phyloP scores from a whole-genome alignment of 768 basidiomycete species.

The Amanita molliuscula region DNA sequence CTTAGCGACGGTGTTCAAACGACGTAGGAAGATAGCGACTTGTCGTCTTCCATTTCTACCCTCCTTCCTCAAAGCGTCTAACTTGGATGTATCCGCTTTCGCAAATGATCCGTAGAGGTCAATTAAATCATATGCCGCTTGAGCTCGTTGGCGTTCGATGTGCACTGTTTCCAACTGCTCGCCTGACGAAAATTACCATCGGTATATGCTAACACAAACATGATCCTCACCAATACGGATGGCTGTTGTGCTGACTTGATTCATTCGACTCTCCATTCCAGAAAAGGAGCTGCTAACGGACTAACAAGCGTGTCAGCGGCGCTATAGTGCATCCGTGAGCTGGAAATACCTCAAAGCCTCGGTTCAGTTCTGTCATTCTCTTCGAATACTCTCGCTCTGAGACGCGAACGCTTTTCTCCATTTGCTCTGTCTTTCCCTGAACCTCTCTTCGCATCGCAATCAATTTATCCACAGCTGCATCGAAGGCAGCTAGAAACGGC shows the following conservation, averaged over 20 bases:
- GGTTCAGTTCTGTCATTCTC: slow-evolving; percentile 87
- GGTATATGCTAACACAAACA: not conserved
- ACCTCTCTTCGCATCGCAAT: slow-evolving; percentile 85
- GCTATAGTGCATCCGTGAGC: not conserved
- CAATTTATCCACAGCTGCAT: slow-evolving; percentile 81
- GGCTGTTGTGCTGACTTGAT: slow-evolving; percentile 87
- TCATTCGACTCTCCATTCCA: slow-evolving; percentile 86
- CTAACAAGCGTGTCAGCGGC: slow-evolving; percentile 28
- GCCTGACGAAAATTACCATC: slow-evolving; percentile 32
- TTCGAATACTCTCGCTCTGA: slow-evolving; percentile 92
- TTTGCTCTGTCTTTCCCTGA: slow-evolving; percentile 79
- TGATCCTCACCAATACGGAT: slow-evolving; percentile 72
- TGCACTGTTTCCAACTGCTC: slow-evolving; percentile 96
- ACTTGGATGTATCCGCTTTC: slow-evolving; percentile 61
- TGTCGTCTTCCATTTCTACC: slow-evolving; percentile 83
- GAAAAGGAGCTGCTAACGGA: slow-evolving; percentile 81
- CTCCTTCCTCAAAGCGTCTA: slow-evolving; percentile 76
- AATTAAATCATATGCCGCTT: slow-evolving; percentile 89
- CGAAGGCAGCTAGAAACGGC: slow-evolving; percentile 88
- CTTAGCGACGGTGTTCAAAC: slow-evolving; percentile 80
- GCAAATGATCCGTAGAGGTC: slow-evolving; percentile 92
- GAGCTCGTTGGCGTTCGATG: slow-evolving; percentile 82
- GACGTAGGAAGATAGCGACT: slow-evolving; percentile 78
- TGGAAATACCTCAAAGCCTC: slow-evolving; percentile 78
- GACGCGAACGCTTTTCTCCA: slow-evolving; percentile 83